These are phyloP conservation scores for Phalaenopsis equestris DNA, from an alignment of 106 monocot species.

Conservation along the genomic window DNA sequence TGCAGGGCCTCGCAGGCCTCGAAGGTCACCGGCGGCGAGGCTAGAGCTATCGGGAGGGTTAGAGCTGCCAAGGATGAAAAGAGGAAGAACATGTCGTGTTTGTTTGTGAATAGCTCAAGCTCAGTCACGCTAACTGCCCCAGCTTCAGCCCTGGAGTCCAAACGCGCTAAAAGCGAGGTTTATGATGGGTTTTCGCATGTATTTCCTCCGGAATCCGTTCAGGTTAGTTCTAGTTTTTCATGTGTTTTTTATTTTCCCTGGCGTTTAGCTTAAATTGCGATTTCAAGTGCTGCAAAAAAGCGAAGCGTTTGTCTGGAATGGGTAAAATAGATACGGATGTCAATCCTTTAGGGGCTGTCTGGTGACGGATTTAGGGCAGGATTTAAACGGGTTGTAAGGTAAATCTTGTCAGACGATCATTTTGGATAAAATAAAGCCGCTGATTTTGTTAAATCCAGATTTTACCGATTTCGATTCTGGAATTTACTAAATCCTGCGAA, in stretches of 20 bases:
- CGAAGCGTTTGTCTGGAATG: neutral
- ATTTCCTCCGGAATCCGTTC: slow-evolving; percentile 56
- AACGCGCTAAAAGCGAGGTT: slow-evolving; percentile 59
- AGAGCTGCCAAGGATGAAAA: slow-evolving; percentile 8
- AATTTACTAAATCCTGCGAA: too few relatives aligned
- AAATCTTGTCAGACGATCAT: too few relatives aligned
- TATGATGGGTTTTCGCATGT: slow-evolving; percentile 75
- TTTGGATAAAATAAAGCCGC: too few relatives aligned
- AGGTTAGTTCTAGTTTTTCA: slow-evolving; percentile 30
- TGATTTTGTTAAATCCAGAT: too few relatives aligned
- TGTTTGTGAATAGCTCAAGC: slow-evolving; percentile 35
- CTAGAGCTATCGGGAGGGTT: slow-evolving; percentile 5
- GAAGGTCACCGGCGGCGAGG: slow-evolving; percentile 1
- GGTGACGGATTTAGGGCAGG: too few relatives aligned
- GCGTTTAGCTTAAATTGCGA: neutral
- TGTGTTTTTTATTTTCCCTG: neutral
- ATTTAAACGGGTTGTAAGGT: too few relatives aligned
- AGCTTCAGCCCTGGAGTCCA: slow-evolving; percentile 28
- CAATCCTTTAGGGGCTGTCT: neutral
- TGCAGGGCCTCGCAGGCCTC: neutral
- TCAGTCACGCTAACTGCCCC: slow-evolving; percentile 65
- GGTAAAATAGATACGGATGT: neutral
- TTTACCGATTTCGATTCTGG: too few relatives aligned
- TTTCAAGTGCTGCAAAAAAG: neutral
- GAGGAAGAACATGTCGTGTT: slow-evolving; percentile 21